These are phyloP conservation scores for Trichoderma asperellum DNA, from an alignment of 2,329 filamentous ascomycete species.

Conservation along the genomic window DNA sequence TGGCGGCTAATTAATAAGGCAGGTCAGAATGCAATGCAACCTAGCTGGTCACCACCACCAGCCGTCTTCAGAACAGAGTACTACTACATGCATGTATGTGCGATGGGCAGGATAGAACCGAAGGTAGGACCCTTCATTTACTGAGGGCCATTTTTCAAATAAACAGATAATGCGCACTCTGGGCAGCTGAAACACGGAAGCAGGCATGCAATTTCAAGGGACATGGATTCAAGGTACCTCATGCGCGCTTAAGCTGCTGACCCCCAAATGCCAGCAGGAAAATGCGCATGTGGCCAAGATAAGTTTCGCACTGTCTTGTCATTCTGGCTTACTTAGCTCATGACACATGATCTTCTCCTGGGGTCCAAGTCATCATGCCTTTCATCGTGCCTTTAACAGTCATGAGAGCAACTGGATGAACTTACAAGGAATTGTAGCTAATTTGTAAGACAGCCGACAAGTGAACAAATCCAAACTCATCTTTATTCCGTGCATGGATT, in stretches of 20 bases:
- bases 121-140: not conserved
- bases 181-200: not conserved
- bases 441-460: not conserved
- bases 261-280: not conserved
- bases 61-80: not conserved
- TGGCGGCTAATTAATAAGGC: not conserved
- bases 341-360: not conserved
- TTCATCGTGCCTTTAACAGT: not conserved
- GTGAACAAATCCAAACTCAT: not conserved
- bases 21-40: constrained; percentile 24
- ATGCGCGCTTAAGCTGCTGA: constrained; percentile 18
- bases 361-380: not conserved
- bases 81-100: not conserved
- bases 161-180: not conserved
- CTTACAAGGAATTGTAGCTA: not conserved
- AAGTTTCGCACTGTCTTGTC: constrained; percentile 13
- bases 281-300: constrained; percentile 5
- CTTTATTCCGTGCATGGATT: not conserved
- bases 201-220: not conserved
- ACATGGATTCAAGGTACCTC: not conserved
- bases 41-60: not conserved
- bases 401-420: not conserved
- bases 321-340: not conserved
- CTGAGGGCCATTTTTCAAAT: not conserved
- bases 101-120: not conserved